phyloP scores from a whole-genome alignment of 345 rosid species.

The Alliaria petiolata region DNA sequence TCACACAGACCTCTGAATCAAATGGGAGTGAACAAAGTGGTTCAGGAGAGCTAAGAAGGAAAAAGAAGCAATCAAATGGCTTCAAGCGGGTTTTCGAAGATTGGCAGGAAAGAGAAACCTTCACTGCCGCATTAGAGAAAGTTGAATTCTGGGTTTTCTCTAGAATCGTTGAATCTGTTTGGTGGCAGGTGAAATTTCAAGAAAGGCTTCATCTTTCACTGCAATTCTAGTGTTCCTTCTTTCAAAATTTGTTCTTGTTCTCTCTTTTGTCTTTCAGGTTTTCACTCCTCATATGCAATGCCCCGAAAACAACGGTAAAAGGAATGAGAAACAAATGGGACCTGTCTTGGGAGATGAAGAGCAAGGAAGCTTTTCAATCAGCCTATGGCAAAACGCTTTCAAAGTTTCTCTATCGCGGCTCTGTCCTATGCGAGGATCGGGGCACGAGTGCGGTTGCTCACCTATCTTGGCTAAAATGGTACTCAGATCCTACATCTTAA shows the following conservation, averaged over 20 bases:
- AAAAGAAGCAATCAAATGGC: conserved; percentile 25
- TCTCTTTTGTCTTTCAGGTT: conserved; percentile 45
- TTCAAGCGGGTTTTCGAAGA: conserved; percentile 44
- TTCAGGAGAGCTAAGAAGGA: conserved; percentile 15
- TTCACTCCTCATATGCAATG: conserved; percentile 88
- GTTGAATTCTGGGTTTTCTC: conserved; percentile 90
- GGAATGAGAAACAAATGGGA: conserved; percentile 47
- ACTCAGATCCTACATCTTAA: conserved; percentile 3
- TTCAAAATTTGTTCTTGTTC: background rate
- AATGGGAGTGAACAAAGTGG: conserved; percentile 31
- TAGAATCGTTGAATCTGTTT: conserved; percentile 85
- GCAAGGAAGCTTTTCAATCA: conserved; percentile 68
- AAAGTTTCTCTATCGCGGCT: conserved; percentile 62
- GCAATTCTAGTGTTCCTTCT: background rate
- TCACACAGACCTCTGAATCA: conserved; percentile 39
- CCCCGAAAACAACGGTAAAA: conserved; percentile 35
- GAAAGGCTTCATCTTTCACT: too few relatives aligned
- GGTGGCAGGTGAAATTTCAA: conserved; percentile 80
- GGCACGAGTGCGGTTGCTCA: conserved; percentile 91
- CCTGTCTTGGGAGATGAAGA: conserved; percentile 65
- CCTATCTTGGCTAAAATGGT: conserved; percentile 74
- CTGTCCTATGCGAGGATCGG: conserved; percentile 80
- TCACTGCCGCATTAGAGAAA: conserved; percentile 60
- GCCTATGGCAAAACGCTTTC: conserved; percentile 76
- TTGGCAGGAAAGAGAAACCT: conserved; percentile 89